Evolutionary conservation across 106 monocot species (phyloP).

Genomic region (Amphibolis antarctica): DNA sequence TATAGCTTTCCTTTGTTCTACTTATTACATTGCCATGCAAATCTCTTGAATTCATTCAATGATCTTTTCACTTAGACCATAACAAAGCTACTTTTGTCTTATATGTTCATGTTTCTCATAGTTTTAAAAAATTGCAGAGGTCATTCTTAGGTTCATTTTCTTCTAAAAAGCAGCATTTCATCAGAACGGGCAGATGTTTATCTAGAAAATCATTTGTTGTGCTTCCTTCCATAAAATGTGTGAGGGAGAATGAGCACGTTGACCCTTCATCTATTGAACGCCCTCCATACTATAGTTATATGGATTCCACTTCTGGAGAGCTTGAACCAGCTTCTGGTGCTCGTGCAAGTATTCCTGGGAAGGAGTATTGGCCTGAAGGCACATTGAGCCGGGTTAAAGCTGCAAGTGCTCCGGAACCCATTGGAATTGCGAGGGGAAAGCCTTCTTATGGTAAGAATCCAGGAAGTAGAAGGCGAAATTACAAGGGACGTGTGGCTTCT

Average conservation of each 20-base stretch:
- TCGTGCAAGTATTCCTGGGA: constrained; percentile 73
- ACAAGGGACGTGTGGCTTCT: constrained; percentile 33
- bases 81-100: no score
- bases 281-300: constrained; percentile 61
- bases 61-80: no score
- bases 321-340: constrained; percentile 90
- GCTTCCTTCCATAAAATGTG: constrained; percentile 29
- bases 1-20: no score
- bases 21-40: no score
- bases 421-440: constrained; percentile 49
- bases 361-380: constrained; percentile 94
- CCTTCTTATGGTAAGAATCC: constrained; percentile 82
- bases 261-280: constrained; percentile 63
- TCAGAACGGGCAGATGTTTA: constrained; percentile 5
- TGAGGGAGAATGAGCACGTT: constrained; percentile 38
- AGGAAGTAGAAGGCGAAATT: constrained; percentile 67
- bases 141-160: constrained; percentile 11
- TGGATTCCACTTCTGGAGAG: constrained; percentile 87
- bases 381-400: constrained; percentile 55
- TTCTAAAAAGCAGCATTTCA: constrained; percentile 9
- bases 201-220: background rate
- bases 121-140: constrained; percentile 6
- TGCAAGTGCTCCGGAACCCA: constrained; percentile 74
- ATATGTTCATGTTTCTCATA: no score
- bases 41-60: no score